A percentile compares a stretch with the other conserved stretches of the same genome.
Conservation (phyloP, 2,329 filamentous ascomycete species). For the Aspergillus sojae region DNA sequence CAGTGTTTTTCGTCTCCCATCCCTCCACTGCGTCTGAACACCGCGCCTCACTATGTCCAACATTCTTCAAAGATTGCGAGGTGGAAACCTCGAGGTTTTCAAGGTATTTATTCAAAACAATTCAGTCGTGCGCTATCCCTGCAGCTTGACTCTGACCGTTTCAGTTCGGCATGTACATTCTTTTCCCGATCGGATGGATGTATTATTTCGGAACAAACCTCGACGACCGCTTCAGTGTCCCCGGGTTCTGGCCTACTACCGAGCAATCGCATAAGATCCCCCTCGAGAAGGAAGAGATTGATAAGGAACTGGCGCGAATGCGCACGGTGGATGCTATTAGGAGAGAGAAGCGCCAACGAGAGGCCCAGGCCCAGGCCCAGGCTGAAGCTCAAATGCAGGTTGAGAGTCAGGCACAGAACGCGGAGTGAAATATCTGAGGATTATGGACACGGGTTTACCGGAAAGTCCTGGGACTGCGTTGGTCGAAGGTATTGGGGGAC, state of each 20-base stretch:
- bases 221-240: slow-evolving; percentile 84
- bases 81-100: slow-evolving; percentile 90
- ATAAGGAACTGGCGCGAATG: slow-evolving; percentile 75
- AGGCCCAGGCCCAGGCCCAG: slow-evolving; percentile 25
- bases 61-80: slow-evolving; percentile 64
- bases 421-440: slow-evolving; percentile 17
- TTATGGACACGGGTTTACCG: no score
- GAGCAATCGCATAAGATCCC: slow-evolving; percentile 58
- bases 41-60: slow-evolving; percentile 36
- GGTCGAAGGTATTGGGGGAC: background rate
- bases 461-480: background rate
- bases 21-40: background rate
- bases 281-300: slow-evolving; percentile 62
- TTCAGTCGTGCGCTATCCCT: no score
- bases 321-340: slow-evolving; percentile 52
- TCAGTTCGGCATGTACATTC: slow-evolving; percentile 96
- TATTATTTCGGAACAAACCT: slow-evolving; percentile 99
- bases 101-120: slow-evolving; percentile 63
- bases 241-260: slow-evolving; percentile 87
- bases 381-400: slow-evolving; percentile 16
- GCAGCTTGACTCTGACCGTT: background rate
- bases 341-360: slow-evolving; percentile 50
- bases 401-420: slow-evolving; percentile 11
- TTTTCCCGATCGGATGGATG: slow-evolving; percentile 99
- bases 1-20: background rate